Evolutionary conservation across 495 filamentous ascomycete genomes (phyloP).

Genomic region (Cryomyces antarcticus): DNA sequence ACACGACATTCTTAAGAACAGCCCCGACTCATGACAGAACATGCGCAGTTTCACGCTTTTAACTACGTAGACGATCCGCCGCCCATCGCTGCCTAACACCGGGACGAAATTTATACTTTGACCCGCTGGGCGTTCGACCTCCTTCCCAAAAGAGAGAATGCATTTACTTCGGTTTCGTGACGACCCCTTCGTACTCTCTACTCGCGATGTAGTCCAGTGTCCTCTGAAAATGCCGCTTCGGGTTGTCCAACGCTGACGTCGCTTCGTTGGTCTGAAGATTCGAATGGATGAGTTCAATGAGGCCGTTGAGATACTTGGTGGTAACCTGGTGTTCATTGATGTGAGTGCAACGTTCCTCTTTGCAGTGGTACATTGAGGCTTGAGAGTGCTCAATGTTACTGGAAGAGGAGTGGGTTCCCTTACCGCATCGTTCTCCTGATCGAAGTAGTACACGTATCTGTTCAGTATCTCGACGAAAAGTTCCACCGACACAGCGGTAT

Average conservation of each 20-base stretch:
- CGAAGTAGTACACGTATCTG: constrained; percentile 97
- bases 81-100: no score
- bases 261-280: constrained; percentile 79
- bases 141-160: no score
- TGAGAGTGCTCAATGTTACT: background rate
- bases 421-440: constrained; percentile 94
- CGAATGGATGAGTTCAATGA: constrained; percentile 95
- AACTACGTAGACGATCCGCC: no score
- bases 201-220: constrained; percentile 83
- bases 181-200: constrained; percentile 81
- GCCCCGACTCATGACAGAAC: no score
- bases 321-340: constrained; percentile 40
- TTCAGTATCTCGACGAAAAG: constrained; percentile 96
- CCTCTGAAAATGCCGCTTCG: constrained; percentile 78
- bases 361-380: background rate
- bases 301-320: constrained; percentile 91
- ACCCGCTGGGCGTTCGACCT: no score
- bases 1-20: no score
- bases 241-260: constrained; percentile 57
- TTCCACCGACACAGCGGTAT: constrained; percentile 93
- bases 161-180: constrained; percentile 46
- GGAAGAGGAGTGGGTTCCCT: constrained; percentile 13
- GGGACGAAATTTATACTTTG: no score
- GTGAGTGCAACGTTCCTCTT: background rate
- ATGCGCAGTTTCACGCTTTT: no score